Evolutionary conservation across 306 rosid species (phyloP).

Genomic region (Quercus rubra): DNA sequence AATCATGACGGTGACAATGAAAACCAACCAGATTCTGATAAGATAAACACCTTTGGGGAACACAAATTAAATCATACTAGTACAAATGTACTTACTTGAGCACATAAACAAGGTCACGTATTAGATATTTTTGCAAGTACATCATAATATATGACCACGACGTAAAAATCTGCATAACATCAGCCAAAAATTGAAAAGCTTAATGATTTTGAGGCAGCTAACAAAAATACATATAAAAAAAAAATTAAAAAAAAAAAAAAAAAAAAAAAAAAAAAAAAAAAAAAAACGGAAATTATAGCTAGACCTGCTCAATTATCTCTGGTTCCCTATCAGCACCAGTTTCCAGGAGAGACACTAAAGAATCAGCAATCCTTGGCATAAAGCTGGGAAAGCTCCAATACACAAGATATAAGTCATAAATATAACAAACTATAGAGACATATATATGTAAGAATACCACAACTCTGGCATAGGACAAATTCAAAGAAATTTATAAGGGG

Average conservation of each 20-base stretch:
- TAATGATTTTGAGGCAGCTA: conserved; percentile 9
- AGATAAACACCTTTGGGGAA: background rate
- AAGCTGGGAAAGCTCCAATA: conserved; percentile 42
- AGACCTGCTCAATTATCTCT: conserved; percentile 83
- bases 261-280: background rate
- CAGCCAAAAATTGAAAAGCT: background rate
- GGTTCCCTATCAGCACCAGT: conserved; percentile 89
- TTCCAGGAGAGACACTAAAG: conserved; percentile 68
- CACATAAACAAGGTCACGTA: conserved; percentile 42
- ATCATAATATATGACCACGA: conserved; percentile 85
- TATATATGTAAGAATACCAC: background rate
- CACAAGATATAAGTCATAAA: conserved; percentile 15
- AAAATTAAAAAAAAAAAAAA: background rate
- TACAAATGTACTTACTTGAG: conserved; percentile 62
- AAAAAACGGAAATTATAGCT: conserved; percentile 9
- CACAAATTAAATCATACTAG: background rate
- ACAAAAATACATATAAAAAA: background rate
- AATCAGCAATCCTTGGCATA: conserved; percentile 59
- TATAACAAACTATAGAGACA: background rate
- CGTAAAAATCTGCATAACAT: conserved; percentile 63
- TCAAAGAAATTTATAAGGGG: background rate
- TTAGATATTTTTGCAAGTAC: conserved; percentile 77
- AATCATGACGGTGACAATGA: background rate
- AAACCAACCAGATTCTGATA: no score
- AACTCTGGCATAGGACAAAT: background rate